Evolutionary conservation across 257 asterid species (phyloP).

Genomic region (Nicotiana noctiflora): DNA sequence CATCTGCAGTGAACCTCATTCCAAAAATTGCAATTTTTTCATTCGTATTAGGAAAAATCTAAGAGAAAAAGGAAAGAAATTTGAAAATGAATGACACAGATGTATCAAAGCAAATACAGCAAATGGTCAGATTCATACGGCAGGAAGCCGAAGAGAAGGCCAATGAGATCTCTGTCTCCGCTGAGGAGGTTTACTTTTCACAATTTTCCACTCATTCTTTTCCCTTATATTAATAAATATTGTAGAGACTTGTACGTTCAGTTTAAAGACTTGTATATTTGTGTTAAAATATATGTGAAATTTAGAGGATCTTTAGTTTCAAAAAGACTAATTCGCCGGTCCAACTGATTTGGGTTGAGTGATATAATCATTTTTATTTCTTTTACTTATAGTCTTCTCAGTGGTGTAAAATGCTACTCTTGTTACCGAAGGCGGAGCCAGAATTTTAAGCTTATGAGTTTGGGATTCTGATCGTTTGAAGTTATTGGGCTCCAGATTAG

Average conservation of each 20-base stretch:
- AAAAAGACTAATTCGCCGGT: not conserved
- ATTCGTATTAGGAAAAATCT: not conserved
- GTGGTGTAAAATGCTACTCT: not conserved
- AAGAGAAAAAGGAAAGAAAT: not conserved
- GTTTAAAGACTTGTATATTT: not conserved
- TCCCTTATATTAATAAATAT: not conserved
- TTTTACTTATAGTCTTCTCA: not conserved
- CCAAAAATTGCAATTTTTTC: not conserved
- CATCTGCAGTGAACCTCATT: not conserved
- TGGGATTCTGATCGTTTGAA: no score
- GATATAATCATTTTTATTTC: not conserved
- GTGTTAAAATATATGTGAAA: not conserved
- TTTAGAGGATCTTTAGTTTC: not conserved
- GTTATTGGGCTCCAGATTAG: no score
- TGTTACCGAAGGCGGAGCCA: no score
- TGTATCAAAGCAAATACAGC: slow-evolving; percentile 55
- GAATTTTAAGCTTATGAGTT: no score
- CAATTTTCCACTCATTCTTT: not conserved
- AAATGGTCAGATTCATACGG: slow-evolving; percentile 53
- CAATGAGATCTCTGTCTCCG: slow-evolving; percentile 48
- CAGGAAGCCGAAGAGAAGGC: slow-evolving; percentile 62
- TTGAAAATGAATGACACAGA: slow-evolving; percentile 37
- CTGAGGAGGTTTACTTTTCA: slow-evolving; percentile 33
- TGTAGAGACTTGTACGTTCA: not conserved
- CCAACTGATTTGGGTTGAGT: no score